Evolutionary conservation across 331 rosid species (phyloP).

Genomic region (Dryas integrifolia): DNA sequence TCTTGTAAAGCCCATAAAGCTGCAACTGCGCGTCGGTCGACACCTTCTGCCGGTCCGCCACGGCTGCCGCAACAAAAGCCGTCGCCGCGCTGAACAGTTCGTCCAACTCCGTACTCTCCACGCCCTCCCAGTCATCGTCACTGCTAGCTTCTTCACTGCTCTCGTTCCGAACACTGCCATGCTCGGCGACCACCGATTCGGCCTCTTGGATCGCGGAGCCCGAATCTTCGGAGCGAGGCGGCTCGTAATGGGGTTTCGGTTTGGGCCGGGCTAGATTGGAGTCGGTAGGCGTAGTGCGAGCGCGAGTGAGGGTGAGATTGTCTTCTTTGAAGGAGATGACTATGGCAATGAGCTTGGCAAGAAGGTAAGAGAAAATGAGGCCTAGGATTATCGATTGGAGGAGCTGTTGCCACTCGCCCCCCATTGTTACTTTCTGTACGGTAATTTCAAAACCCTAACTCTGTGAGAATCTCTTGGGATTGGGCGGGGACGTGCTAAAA

Average conservation of each 20-base stretch:
- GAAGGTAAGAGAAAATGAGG: slow-evolving; percentile 84
- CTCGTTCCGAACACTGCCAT: slow-evolving; percentile 76
- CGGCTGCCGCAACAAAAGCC: slow-evolving; percentile 84
- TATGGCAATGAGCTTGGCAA: slow-evolving; percentile 86
- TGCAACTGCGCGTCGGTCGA: slow-evolving; percentile 68
- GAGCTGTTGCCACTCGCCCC: slow-evolving; percentile 78
- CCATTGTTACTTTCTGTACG: not conserved
- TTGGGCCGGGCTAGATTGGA: not conserved
- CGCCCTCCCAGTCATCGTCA: slow-evolving; percentile 83
- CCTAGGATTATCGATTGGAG: slow-evolving; percentile 76
- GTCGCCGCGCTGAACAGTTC: slow-evolving; percentile 89
- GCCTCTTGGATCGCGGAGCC: slow-evolving; percentile 36
- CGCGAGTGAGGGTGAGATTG: slow-evolving; percentile 57
- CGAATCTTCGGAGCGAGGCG: slow-evolving; percentile 10
- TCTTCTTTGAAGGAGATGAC: slow-evolving; percentile 82
- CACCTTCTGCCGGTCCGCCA: slow-evolving; percentile 85
- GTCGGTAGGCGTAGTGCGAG: slow-evolving; percentile 9
- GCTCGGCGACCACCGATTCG: slow-evolving; percentile 85
- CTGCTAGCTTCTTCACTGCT: slow-evolving; percentile 29
- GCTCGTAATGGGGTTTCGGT: not conserved
- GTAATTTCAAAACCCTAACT: not conserved
- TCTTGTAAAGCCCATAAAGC: slow-evolving; percentile 89
- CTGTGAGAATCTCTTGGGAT: not conserved
- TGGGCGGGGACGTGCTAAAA: slow-evolving; percentile 8
- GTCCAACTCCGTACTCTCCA: slow-evolving; percentile 88